Conservation (phyloP, 2,329 filamentous ascomycete species). For the Penicillium sp. region DNA sequence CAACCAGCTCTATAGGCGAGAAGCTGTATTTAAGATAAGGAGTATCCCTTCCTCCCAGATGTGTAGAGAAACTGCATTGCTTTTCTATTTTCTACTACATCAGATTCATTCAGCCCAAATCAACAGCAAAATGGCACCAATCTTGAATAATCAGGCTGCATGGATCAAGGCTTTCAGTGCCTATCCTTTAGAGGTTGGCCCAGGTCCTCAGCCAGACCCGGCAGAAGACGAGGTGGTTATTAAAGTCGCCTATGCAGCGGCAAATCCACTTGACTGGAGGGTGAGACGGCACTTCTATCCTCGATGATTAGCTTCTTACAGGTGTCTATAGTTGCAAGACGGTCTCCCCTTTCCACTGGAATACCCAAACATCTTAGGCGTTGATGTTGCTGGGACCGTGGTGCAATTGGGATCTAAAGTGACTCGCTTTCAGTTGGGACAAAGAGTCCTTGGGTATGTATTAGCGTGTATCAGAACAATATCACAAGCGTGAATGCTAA, state of each 20-base stretch:
- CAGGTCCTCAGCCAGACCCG: conserved; percentile 10
- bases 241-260: conserved; percentile 11
- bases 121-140: not conserved
- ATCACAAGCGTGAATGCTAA: not conserved
- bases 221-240: conserved; percentile 13
- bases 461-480: not conserved
- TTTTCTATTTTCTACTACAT: conserved; percentile 15
- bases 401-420: conserved; percentile 43
- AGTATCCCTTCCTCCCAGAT: too few species aligned
- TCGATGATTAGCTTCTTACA: not conserved
- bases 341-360: conserved; percentile 11
- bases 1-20: too few species aligned
- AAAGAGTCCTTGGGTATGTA: conserved; percentile 36
- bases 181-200: conserved; percentile 8
- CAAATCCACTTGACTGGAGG: conserved; percentile 16
- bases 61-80: too few species aligned
- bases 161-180: conserved; percentile 5
- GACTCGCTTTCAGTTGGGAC: conserved; percentile 39
- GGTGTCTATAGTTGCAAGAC: not conserved
- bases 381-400: conserved; percentile 44
- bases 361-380: conserved; percentile 35
- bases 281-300: not conserved
- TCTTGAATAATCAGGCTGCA: conserved; percentile 13
- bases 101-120: conserved; percentile 18
- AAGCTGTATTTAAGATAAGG: too few species aligned